Evolutionary conservation across 768 basidiomycete species (phyloP).

Genomic region (Mycena crocata): DNA sequence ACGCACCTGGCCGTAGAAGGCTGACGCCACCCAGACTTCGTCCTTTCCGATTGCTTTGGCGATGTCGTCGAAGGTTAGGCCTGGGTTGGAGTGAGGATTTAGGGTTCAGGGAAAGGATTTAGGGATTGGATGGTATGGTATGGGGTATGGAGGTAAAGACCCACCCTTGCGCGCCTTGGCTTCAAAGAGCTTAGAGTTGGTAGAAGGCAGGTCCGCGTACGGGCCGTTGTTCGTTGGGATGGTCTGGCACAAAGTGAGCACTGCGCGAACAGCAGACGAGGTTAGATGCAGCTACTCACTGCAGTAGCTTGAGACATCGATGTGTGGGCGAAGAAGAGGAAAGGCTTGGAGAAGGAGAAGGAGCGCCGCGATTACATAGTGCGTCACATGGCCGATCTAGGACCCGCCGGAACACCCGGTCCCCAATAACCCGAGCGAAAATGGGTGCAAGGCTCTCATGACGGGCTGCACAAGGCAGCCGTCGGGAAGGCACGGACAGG

Average conservation of each 20-base stretch:
- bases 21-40: slow-evolving; percentile 86
- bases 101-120: background rate
- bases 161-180: slow-evolving; percentile 76
- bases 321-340: no score
- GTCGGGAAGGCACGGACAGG: background rate
- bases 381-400: slow-evolving; percentile 15
- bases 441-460: background rate
- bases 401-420: slow-evolving; percentile 1
- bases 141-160: no score
- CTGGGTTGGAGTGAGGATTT: no score
- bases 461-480: background rate
- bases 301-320: slow-evolving; percentile 53
- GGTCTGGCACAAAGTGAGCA: slow-evolving; percentile 41
- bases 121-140: no score
- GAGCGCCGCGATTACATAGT: background rate
- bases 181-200: slow-evolving; percentile 64
- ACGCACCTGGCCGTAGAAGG: slow-evolving; percentile 82
- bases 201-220: slow-evolving; percentile 63
- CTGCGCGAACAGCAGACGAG: background rate
- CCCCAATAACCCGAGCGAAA: background rate
- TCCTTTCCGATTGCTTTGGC: slow-evolving; percentile 74
- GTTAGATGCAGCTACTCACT: slow-evolving; percentile 47
- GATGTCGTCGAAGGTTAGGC: slow-evolving; percentile 78
- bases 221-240: slow-evolving; percentile 57
- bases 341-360: slow-evolving; percentile 1